Evolutionary conservation across 495 filamentous ascomycete species (phyloP), one percentile per base, ranked within the genome.

Genomic region (Penicillium pulvis): DNA sequence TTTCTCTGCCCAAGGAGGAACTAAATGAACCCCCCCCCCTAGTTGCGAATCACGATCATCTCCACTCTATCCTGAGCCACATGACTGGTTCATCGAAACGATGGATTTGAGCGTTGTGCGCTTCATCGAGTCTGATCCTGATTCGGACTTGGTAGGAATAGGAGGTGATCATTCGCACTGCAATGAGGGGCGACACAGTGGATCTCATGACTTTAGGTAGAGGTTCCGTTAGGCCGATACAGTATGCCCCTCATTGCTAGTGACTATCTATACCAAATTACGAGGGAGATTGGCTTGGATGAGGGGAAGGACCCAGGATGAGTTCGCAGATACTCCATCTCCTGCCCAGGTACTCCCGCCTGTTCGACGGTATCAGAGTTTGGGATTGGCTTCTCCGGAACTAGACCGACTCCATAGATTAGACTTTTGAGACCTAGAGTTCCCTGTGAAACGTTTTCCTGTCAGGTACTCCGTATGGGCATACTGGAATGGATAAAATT

Each of bases 361-460:
- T 41, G 36, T 50, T 24, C 42, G 31, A 51, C 47, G 36, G 28
- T 56, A 59, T 67, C 53, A 19, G 36, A 26, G 55, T 51, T 30
- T 58, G 26, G 24, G 52, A 46, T 44, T 57, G 14, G 26, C 33
- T 43, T 42, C n/a, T 46, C 26, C 45, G 47, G 48, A 48, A 59
- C 24, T 17, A 33, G 45, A 4, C 57, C 48, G 53, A 58, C 51
- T 60, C 62, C 60, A 57, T 59, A 55, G 20, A 56, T 63, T 63
- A 56, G 36, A 47, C 46, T 66, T 64, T 48, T 35, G 6, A 19
- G 16, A 43, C 46, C 28, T 36, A 20, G 36, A 31, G 35, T 48
- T 46, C 23, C 56, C 49, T 55, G 58, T 64, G 51, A 23, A 57
- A 64, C 54, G 53, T 57, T 62, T 64, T 58, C 7, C 52, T 63